phyloP scores from a whole-genome alignment of 2,329 filamentous ascomycete genomes.

The Ambrosiella beaveri region DNA sequence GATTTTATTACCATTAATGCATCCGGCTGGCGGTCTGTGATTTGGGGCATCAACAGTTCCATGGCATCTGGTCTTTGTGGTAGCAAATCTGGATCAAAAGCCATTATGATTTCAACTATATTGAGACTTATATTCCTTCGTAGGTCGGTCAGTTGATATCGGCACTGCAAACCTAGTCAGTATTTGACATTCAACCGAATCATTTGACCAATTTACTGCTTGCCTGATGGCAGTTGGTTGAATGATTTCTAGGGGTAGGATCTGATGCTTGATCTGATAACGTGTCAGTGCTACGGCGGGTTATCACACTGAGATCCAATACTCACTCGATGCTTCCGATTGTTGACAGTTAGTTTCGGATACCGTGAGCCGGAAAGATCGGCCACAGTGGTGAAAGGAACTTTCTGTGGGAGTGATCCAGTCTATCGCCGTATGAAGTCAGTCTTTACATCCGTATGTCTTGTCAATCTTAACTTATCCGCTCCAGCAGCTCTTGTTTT shows the following conservation, averaged over 20 bases:
- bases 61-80: neutral
- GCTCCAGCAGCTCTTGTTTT: neutral
- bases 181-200: neutral
- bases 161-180: neutral
- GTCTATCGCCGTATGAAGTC: neutral
- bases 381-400: neutral
- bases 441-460: neutral
- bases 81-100: neutral
- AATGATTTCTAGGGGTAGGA: neutral
- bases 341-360: neutral
- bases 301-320: neutral
- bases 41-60: neutral
- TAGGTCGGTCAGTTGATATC: conserved; percentile 3
- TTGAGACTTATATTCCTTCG: neutral
- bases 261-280: neutral
- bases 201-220: neutral
- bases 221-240: conserved; percentile 5
- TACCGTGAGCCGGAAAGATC: neutral
- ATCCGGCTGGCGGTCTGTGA: neutral
- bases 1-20: conserved; percentile 3
- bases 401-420: neutral
- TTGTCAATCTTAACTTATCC: neutral
- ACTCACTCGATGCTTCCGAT: neutral
- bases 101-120: conserved; percentile 4
- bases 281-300: neutral